Base-by-base conservation (phyloP, 1,284 basidiomycete species). In the Naganishia liquefaciens region DNA sequence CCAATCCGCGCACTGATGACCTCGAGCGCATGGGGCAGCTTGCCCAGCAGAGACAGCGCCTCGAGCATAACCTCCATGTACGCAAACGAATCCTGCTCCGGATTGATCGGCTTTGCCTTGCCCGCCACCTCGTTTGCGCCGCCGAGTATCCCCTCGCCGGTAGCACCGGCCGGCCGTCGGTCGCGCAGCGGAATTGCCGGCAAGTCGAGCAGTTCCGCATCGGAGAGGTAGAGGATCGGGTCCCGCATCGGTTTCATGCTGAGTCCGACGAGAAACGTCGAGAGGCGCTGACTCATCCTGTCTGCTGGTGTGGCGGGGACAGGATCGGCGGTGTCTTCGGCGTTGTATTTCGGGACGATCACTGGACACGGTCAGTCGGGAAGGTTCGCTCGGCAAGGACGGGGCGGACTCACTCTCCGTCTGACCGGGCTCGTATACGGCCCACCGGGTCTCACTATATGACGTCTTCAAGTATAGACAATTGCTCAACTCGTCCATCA, bases 401-500 rank as follows among this genome's bases (percentile, higher is more conserved):
- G 13, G 39, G 42, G 7, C 39, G 47, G 11, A 81, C 89, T 79
- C 73, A 93, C 93, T 83, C 10, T 79, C 77, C 62, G 86, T 84
- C 76, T 97, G 94, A 54, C 90, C 90, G 0, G 88, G 87, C 10
- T 82, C 80, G 77, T 97, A 98, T 0, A 88, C 80, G 28, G 85
- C 83, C 96, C 96, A 99, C 51, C 95, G 85, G 10, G 86, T 85
- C 70, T 99, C 95, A 75, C 90, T 95, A 86, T 93, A 97, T 77
- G 93, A 94, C 7, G 89, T 92, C 75, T 96, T 98, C 65, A 99
- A 85, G 77, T 98, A 99, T n/a, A 99, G 80, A 77, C 99, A 96
- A 72, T 88, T 93, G 76, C 99, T 94, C 27, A 99, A 82, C 75
- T 99, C 96, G 70, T 99, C 96, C 19, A 96, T 83, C 60, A 99